These are phyloP conservation scores for Talaromyces sp. DNA, from an alignment of 2,329 filamentous ascomycete genomes.

Conservation along the genomic window DNA sequence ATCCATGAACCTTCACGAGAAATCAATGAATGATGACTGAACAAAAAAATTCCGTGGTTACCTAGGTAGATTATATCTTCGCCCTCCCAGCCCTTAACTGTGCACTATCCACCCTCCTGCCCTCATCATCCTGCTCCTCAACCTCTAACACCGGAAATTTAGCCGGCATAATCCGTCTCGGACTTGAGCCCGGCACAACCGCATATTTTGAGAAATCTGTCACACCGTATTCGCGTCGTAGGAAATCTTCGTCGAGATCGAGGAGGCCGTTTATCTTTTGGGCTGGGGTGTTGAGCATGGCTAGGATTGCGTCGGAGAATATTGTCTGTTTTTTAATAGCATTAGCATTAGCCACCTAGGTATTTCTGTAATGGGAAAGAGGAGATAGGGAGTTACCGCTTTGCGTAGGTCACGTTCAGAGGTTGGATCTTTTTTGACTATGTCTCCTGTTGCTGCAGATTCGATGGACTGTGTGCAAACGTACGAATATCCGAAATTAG, in stretches of 20 bases:
- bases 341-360: background rate
- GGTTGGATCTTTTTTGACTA: slow-evolving; percentile 42
- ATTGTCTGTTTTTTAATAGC: slow-evolving; percentile 59
- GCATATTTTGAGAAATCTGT: slow-evolving; percentile 69
- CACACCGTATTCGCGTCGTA: slow-evolving; percentile 59
- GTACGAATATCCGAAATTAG: background rate
- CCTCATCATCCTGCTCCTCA: slow-evolving; percentile 74
- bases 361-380: background rate
- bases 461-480: slow-evolving; percentile 58
- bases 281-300: slow-evolving; percentile 59
- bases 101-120: slow-evolving; percentile 63
- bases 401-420: slow-evolving; percentile 59
- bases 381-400: slow-evolving; percentile 34
- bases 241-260: slow-evolving; percentile 74
- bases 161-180: slow-evolving; percentile 72
- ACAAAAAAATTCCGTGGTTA: background rate
- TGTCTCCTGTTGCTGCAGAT: slow-evolving; percentile 64
- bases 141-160: slow-evolving; percentile 66
- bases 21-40: background rate
- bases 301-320: slow-evolving; percentile 74
- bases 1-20: background rate
- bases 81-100: slow-evolving; percentile 20
- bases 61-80: slow-evolving; percentile 21
- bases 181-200: slow-evolving; percentile 58
- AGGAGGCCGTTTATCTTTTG: slow-evolving; percentile 64